Conservation (phyloP, 2,329 filamentous ascomycete species). For the Sporothrix schenckii region DNA sequence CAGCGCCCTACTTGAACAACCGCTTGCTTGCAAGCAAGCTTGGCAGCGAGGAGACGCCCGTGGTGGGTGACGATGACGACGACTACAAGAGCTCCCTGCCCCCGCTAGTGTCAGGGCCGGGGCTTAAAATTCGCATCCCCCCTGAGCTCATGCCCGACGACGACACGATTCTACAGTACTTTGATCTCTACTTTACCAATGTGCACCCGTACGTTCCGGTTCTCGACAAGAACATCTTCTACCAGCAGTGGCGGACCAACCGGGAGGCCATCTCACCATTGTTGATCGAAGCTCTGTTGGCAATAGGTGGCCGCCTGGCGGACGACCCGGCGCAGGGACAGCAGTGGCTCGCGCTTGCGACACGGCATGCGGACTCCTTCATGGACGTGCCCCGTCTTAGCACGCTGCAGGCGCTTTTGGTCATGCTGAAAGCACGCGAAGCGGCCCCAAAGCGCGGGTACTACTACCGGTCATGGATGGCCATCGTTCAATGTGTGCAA, state of each 20-base stretch:
- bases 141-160: constrained; percentile 92
- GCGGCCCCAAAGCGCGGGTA: constrained; percentile 91
- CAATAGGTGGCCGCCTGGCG: constrained; percentile 80
- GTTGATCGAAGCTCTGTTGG: constrained; percentile 86
- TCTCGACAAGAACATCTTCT: constrained; percentile 78
- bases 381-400: constrained; percentile 89
- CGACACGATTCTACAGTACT: constrained; percentile 77
- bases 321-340: constrained; percentile 83
- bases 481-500: constrained; percentile 83
- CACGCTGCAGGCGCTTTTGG: constrained; percentile 85
- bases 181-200: constrained; percentile 86
- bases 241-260: constrained; percentile 85
- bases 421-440: constrained; percentile 88
- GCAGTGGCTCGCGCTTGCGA: constrained; percentile 89
- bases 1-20: constrained; percentile 82
- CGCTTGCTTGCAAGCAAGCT: constrained; percentile 44
- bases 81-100: constrained; percentile 74
- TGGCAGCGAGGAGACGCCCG: constrained; percentile 60
- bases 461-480: constrained; percentile 97
- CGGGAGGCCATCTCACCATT: constrained; percentile 85
- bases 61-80: constrained; percentile 68
- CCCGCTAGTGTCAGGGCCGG: constrained; percentile 66
- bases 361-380: constrained; percentile 91
- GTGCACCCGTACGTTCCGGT: constrained; percentile 94
- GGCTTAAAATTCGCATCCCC: constrained; percentile 81